These are phyloP conservation scores for Yamadazyma philogaea DNA, from an alignment of 805 yeast species.

Conservation along the genomic window DNA sequence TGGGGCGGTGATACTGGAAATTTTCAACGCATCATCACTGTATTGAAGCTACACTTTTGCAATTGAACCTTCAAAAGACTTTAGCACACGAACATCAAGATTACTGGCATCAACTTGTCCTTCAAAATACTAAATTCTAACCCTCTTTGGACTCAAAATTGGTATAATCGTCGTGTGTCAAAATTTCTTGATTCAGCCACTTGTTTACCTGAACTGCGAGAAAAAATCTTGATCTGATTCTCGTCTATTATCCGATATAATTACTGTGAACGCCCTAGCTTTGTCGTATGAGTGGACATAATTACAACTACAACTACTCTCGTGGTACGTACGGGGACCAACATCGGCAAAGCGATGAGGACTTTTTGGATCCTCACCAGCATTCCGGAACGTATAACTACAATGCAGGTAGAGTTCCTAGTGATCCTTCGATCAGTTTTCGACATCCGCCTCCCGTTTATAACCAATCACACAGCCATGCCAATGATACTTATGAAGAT, in stretches of 20 bases:
- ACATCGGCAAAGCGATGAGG: background rate
- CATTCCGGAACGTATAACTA: slow-evolving; percentile 20
- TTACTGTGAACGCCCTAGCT: background rate
- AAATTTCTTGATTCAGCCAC: slow-evolving; percentile 9
- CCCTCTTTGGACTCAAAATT: no score
- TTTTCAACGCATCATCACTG: no score
- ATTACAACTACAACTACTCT: slow-evolving; percentile 5
- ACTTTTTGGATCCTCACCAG: slow-evolving; percentile 8
- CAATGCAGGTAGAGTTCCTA: slow-evolving; percentile 10
- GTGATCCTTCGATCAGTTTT: slow-evolving; percentile 23
- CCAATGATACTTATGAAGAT: slow-evolving; percentile 20
- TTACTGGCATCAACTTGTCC: no score
- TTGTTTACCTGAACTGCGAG: slow-evolving; percentile 9
- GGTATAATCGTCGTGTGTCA: background rate
- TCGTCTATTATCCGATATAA: slow-evolving; percentile 1
- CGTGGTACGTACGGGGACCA: background rate
- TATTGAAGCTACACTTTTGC: no score
- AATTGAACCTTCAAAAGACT: no score
- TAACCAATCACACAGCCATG: slow-evolving; percentile 10
- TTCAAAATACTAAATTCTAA: no score
- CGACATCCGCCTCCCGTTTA: slow-evolving; percentile 28
- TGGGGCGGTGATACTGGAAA: no score
- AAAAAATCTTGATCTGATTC: slow-evolving; percentile 6
- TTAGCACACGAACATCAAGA: no score
- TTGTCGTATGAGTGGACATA: slow-evolving; percentile 8